These are phyloP conservation scores for Yamadazyma insecticola DNA, from an alignment of 805 yeast genomes.

Conservation along the genomic window DNA sequence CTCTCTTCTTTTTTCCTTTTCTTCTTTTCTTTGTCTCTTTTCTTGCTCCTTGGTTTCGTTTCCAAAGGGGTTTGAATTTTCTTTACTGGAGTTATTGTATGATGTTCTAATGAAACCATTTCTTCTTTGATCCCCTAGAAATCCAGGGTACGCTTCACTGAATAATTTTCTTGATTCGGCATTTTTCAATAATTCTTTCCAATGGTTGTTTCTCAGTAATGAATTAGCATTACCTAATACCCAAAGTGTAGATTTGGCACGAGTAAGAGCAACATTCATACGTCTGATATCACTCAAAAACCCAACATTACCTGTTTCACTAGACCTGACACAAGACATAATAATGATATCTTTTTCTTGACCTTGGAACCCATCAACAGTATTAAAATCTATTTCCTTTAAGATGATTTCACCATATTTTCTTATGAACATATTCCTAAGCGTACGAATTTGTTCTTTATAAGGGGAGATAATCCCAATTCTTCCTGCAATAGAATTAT, in stretches of 20 bases:
- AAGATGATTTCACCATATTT: conserved; percentile 61
- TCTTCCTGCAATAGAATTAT: conserved; percentile 56
- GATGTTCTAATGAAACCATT: too few species aligned
- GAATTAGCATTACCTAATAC: conserved; percentile 77
- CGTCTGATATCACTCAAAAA: conserved; percentile 88
- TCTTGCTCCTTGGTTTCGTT: too few species aligned
- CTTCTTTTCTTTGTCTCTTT: too few species aligned
- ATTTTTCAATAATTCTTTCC: conserved; percentile 67
- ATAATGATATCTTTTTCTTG: conserved; percentile 94
- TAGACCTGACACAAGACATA: conserved; percentile 93
- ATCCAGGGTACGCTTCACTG: conserved; percentile 31
- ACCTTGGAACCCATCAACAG: conserved; percentile 89
- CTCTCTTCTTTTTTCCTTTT: too few species aligned
- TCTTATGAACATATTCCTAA: conserved; percentile 53
- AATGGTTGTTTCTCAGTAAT: conserved; percentile 58
- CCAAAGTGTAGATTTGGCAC: conserved; percentile 92
- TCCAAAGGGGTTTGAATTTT: too few species aligned
- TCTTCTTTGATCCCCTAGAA: conserved; percentile 15
- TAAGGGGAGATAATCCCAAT: conserved; percentile 95
- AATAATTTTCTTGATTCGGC: conserved; percentile 48
- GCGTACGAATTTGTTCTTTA: conserved; percentile 70
- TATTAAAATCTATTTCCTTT: conserved; percentile 77
- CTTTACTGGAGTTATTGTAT: too few species aligned
- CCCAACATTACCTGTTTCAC: conserved; percentile 66
- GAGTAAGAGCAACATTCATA: conserved; percentile 95